phyloP scores from a whole-genome alignment of 768 basidiomycete species.

The Termitomyces heimii region DNA sequence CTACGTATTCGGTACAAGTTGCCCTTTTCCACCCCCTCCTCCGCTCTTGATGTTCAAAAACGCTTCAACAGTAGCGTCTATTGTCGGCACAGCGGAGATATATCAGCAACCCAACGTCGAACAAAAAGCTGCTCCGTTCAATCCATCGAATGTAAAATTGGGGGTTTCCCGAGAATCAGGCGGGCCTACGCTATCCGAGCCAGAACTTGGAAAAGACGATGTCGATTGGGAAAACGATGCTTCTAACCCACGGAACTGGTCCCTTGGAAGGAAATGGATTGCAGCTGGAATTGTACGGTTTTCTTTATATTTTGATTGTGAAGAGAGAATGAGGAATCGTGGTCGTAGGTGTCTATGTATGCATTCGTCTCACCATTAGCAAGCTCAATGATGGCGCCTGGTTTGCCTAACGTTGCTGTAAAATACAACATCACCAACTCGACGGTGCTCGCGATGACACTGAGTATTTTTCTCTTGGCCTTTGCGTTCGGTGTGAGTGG shows the following conservation, averaged over 20 bases:
- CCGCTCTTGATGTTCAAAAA: background rate
- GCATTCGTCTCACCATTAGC: constrained; percentile 43
- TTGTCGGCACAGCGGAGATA: background rate
- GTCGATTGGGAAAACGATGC: constrained; percentile 55
- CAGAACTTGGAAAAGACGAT: constrained; percentile 31
- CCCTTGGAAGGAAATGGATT: constrained; percentile 50
- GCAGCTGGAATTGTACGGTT: constrained; percentile 42
- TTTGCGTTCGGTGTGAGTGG: constrained; percentile 52
- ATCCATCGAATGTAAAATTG: background rate
- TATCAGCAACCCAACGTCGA: background rate
- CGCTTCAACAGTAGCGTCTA: too few species aligned
- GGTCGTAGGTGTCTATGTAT: constrained; percentile 48
- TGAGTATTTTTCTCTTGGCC: constrained; percentile 62
- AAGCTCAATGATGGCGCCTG: constrained; percentile 67
- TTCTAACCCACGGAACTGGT: constrained; percentile 66
- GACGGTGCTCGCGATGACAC: constrained; percentile 49
- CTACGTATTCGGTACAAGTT: background rate
- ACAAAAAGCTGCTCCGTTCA: background rate
- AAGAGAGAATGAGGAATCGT: background rate
- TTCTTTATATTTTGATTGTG: background rate
- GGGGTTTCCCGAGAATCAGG: background rate
- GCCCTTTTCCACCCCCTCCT: background rate
- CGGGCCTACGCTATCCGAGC: background rate
- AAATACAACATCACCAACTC: constrained; percentile 48
- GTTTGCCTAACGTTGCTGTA: constrained; percentile 47